Base-by-base conservation (phyloP, 805 yeast species). In the Metschnikowia shivogae region DNA sequence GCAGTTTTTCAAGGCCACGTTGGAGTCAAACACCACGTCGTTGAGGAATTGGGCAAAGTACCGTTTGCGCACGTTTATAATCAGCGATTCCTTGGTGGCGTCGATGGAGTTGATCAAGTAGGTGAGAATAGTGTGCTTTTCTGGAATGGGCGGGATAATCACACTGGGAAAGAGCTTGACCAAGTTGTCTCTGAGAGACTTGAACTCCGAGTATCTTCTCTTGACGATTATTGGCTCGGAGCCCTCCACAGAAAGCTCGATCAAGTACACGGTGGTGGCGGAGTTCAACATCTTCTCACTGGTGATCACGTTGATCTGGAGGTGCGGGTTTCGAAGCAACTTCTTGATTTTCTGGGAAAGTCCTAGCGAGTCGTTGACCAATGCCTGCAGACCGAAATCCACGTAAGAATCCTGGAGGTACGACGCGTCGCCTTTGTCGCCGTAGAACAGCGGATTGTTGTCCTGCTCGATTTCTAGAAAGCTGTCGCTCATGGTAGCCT, bases 11-110 rank as follows among this genome's bases (percentile, higher is more conserved):
- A 78, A 52, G 11, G 57, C 59, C 27, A 54, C 52, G 48, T 57
- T 45, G 7, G 65, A 56, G 46, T 67, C 68, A 6, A 57, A 54
- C 4, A 67, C 53, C 30, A 78, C 53, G 43, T 70, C 73, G 20
- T 61, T 57, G 34, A 79, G 59, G 45, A 78, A 78, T 44, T 63
- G 63, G 42, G 65, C 65, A 46, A 79, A 67, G 41, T 71, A 60
- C 40, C 82, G 60, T 33, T 68, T 72, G 42, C 84, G 65, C 57
- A 74, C 67, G 48, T 75, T 77, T n/a, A 78, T 73, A 37, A 71
- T 62, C 37, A 57, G 54, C 6, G 61, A 44, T 47, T 70, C 74
- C 38, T 65, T 62, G 40, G 65, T 47, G 44, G 57, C 65, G 45
- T 69, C 68, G 35, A 72, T 58, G n/a, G 74, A 63, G 42, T 68